Evolutionary conservation across 208 protist species (phyloP).

Genomic region (Trypanosoma mega): DNA sequence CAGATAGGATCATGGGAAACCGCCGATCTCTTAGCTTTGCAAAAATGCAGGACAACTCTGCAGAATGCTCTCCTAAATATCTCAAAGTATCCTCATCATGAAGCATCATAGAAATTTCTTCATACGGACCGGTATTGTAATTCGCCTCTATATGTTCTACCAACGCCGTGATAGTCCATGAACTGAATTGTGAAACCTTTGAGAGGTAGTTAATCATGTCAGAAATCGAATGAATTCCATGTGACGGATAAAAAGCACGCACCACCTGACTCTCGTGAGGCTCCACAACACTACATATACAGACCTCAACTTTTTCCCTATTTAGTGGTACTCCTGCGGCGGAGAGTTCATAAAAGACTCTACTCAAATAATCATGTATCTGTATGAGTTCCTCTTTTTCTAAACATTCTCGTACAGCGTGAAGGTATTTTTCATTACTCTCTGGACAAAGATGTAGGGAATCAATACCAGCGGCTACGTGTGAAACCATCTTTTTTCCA

Average conservation of each 20-base stretch:
- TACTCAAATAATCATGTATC: conserved; percentile 68
- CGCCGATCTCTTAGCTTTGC: conserved; percentile 45
- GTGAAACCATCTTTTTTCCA: conserved; percentile 69
- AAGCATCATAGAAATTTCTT: conserved; percentile 46
- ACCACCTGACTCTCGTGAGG: conserved; percentile 58
- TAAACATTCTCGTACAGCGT: conserved; percentile 60
- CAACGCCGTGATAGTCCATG: conserved; percentile 50
- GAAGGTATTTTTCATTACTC: conserved; percentile 63
- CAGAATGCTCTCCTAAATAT: conserved; percentile 39
- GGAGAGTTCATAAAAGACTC: conserved; percentile 51
- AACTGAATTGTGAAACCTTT: conserved; percentile 71
- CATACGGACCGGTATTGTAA: conserved; percentile 55
- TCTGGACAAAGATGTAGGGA: conserved; percentile 56
- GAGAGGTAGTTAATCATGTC: conserved; percentile 80
- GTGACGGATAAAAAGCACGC: conserved; percentile 61
- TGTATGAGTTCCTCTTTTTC: conserved; percentile 54
- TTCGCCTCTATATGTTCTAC: conserved; percentile 64
- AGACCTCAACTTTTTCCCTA: conserved; percentile 58
- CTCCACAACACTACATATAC: conserved; percentile 47
- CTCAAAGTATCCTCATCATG: conserved; percentile 36
- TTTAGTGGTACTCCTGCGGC: conserved; percentile 52
- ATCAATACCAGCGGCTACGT: conserved; percentile 65
- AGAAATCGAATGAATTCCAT: conserved; percentile 54
- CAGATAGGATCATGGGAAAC: conserved; percentile 35
- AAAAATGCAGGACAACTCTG: conserved; percentile 36